A percentile compares a stretch with the other conserved stretches of the same genome.
Conservation (phyloP, 1,284 basidiomycete genomes). For the Schizophyllum commune region DNA sequence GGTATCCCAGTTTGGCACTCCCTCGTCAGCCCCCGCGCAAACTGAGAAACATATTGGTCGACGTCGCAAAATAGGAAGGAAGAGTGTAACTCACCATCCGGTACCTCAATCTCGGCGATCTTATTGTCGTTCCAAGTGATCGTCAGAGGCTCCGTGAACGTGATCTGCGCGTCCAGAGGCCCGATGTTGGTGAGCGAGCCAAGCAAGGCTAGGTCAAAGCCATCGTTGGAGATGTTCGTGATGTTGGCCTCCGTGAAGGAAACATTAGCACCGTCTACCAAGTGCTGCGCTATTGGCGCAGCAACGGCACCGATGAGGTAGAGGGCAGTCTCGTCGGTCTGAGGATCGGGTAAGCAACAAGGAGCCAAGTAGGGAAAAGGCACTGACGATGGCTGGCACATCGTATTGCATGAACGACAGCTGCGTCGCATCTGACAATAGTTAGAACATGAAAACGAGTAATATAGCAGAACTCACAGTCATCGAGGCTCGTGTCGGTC, state of each 20-base stretch:
- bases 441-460: conserved; percentile 17
- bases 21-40: conserved; percentile 62
- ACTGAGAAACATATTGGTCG: conserved; percentile 26
- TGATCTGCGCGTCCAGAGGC: conserved; percentile 58
- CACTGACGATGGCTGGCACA: conserved; percentile 49
- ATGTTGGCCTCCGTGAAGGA: conserved; percentile 57
- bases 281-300: conserved; percentile 57
- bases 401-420: conserved; percentile 57
- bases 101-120: conserved; percentile 60
- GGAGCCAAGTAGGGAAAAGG: neutral
- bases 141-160: conserved; percentile 50
- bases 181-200: conserved; percentile 57
- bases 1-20: conserved; percentile 57
- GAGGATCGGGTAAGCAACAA: conserved; percentile 1
- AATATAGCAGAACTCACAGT: conserved; percentile 33
- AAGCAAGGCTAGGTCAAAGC: conserved; percentile 51
- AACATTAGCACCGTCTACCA: conserved; percentile 55
- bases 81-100: conserved; percentile 33
- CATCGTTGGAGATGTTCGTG: conserved; percentile 52
- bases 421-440: conserved; percentile 30
- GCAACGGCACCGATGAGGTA: conserved; percentile 67
- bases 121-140: conserved; percentile 62
- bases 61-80: neutral
- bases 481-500: conserved; percentile 47
- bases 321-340: conserved; percentile 59